A percentile compares a stretch with the other conserved stretches of the same genome.
phyloP scores from a whole-genome alignment of 768 basidiomycete genomes.

The Panaeolus papilionaceus region DNA sequence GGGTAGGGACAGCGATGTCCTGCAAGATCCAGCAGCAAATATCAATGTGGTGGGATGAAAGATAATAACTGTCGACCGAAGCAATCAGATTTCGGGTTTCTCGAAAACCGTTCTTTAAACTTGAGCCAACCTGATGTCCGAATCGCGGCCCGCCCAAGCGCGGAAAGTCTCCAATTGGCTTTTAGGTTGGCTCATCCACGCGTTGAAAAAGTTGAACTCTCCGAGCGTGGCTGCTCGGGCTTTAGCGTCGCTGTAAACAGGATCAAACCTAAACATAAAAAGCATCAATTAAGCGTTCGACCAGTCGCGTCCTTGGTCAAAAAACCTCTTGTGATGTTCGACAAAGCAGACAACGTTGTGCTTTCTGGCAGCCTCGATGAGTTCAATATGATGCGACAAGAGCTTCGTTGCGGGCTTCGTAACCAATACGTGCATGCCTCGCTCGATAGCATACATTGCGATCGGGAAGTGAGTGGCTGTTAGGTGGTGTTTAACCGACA shows the following conservation, averaged over 20 bases:
- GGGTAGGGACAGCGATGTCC: conserved; percentile 75
- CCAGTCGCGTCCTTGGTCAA: background rate
- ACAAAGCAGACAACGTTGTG: conserved; percentile 89
- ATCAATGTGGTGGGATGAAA: conserved; percentile 94
- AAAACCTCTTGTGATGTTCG: conserved; percentile 90
- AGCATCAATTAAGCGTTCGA: background rate
- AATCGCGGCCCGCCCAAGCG: conserved; percentile 94
- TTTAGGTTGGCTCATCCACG: conserved; percentile 99
- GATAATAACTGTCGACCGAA: conserved; percentile 71
- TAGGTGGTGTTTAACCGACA: conserved; percentile 6
- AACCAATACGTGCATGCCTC: conserved; percentile 85
- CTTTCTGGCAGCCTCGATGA: conserved; percentile 78
- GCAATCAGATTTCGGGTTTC: conserved; percentile 20
- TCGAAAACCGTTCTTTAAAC: conserved; percentile 10
- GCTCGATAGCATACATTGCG: conserved; percentile 85
- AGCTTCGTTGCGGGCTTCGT: conserved; percentile 94
- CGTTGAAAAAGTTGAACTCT: conserved; percentile 95
- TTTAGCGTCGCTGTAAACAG: conserved; percentile 91
- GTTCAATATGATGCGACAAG: conserved; percentile 79
- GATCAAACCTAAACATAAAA: conserved; percentile 68
- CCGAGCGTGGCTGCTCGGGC: conserved; percentile 77
- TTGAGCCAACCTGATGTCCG: conserved; percentile 76
- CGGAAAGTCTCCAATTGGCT: conserved; percentile 93
- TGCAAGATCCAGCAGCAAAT: conserved; percentile 88
- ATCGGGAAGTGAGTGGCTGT: conserved; percentile 86